Percentiles rank a stretch among this genome's conserved stretches.
Evolutionary conservation across 192 early-diverging fungal genomes (phyloP).

Genomic region (Mortierella alpina): DNA sequence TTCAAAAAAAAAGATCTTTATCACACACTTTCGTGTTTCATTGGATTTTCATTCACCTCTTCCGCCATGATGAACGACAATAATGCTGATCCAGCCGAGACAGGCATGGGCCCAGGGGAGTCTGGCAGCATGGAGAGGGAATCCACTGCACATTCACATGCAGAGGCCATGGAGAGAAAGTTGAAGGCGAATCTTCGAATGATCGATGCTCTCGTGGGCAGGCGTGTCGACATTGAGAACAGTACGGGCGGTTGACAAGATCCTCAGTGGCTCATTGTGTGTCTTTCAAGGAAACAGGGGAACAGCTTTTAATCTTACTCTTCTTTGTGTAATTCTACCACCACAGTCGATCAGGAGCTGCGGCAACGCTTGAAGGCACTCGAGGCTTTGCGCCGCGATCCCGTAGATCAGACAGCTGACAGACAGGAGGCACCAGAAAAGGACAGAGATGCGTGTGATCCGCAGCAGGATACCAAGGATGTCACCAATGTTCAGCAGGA

Average conservation of each 20-base stretch:
- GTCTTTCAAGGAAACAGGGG: neutral
- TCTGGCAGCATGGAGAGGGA: no score
- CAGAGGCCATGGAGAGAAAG: conserved; percentile 5
- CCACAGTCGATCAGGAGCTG: conserved; percentile 25
- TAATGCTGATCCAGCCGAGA: no score
- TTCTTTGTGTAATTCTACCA: neutral
- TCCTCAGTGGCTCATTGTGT: neutral
- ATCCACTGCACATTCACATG: neutral
- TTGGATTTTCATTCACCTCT: no score
- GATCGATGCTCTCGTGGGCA: conserved; percentile 35
- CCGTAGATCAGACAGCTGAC: neutral
- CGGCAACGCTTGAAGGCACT: conserved; percentile 16
- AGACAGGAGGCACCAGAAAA: neutral
- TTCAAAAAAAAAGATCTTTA: no score
- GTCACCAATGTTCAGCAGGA: neutral
- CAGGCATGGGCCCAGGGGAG: no score
- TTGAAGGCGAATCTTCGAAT: conserved; percentile 19
- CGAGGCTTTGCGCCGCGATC: neutral
- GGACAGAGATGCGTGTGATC: neutral
- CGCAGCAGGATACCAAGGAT: neutral
- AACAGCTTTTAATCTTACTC: neutral
- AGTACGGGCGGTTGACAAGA: conserved; percentile 9
- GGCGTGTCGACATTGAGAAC: conserved; percentile 30
- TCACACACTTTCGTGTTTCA: no score
- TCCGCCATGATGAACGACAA: no score